Percentiles rank a stretch among this genome's conserved stretches.
Evolutionary conservation across 2,329 filamentous ascomycete genomes (phyloP).

Genomic region (Purpureocillium takamizusanense): DNA sequence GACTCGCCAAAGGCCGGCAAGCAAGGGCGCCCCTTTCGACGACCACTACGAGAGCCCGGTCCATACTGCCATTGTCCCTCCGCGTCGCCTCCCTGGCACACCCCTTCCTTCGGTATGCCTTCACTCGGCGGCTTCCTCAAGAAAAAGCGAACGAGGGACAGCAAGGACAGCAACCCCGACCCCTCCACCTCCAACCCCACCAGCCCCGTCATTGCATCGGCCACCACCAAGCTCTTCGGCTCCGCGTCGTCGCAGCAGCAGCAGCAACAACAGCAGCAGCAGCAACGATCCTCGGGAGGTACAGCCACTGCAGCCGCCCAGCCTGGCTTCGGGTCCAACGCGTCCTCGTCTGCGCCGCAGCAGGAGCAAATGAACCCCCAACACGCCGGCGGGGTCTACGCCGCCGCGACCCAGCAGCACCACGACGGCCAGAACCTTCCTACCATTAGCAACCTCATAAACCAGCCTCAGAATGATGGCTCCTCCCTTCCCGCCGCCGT

Average conservation of each 20-base stretch:
- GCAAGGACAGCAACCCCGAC: conserved; percentile 62
- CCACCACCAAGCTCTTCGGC: conserved; percentile 40
- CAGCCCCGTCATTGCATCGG: conserved; percentile 53
- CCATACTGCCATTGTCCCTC: conserved; percentile 1
- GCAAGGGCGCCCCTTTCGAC: background rate
- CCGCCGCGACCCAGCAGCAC: conserved; percentile 16
- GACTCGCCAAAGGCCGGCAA: too few relatives aligned
- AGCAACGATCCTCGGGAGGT: conserved; percentile 1
- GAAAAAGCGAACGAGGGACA: conserved; percentile 84
- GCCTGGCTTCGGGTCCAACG: conserved; percentile 6
- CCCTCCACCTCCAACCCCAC: conserved; percentile 57
- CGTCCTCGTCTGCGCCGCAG: conserved; percentile 10
- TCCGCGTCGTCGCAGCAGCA: conserved; percentile 17
- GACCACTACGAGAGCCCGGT: conserved; percentile 1
- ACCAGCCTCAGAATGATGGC: conserved; percentile 38
- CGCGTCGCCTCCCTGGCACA: conserved; percentile 5
- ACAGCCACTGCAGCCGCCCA: conserved; percentile 5
- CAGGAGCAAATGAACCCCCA: conserved; percentile 11
- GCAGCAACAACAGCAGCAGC: conserved; percentile 11
- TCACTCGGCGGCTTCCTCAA: conserved; percentile 91
- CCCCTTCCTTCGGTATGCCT: conserved; percentile 58
- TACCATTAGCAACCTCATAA: conserved; percentile 77
- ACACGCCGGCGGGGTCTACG: background rate
- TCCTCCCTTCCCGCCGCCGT: conserved; percentile 14
- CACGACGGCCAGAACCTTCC: conserved; percentile 61